These are phyloP conservation scores for Trichoderma gracile DNA, from an alignment of 2,329 filamentous ascomycete genomes.

Conservation along the genomic window DNA sequence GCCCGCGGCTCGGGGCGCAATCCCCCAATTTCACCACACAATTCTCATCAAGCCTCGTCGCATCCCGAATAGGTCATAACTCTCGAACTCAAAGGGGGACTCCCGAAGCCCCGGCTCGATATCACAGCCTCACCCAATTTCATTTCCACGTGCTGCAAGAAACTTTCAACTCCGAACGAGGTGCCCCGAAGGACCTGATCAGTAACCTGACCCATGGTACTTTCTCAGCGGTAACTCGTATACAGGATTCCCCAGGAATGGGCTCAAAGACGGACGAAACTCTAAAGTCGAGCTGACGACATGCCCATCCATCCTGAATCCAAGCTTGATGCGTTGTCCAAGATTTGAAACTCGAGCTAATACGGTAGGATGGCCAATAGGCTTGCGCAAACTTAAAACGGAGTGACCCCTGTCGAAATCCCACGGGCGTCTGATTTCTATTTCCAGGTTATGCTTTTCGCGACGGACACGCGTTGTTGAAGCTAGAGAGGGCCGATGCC, in stretches of 20 bases:
- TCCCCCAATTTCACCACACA: not conserved
- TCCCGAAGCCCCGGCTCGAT: not conserved
- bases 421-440: not conserved
- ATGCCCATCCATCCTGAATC: too few relatives aligned
- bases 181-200: not conserved
- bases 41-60: not conserved
- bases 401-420: slow-evolving; percentile 5
- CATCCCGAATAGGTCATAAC: not conserved
- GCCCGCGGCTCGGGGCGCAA: slow-evolving; percentile 16
- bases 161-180: not conserved
- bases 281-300: not conserved
- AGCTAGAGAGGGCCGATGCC: not conserved
- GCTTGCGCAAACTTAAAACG: slow-evolving; percentile 8
- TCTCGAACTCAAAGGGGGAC: not conserved
- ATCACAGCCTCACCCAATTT: too few relatives aligned
- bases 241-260: too few relatives aligned
- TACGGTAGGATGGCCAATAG: not conserved
- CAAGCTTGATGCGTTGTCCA: too few relatives aligned
- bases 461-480: slow-evolving; percentile 10
- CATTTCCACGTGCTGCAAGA: too few relatives aligned
- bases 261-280: too few relatives aligned
- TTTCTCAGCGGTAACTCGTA: too few relatives aligned
- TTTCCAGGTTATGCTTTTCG: not conserved
- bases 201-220: too few relatives aligned
- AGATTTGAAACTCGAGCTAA: slow-evolving; percentile 3